Base-by-base conservation (phyloP, 2,329 filamentous ascomycete species). In the Zymoseptoria ardabiliae region DNA sequence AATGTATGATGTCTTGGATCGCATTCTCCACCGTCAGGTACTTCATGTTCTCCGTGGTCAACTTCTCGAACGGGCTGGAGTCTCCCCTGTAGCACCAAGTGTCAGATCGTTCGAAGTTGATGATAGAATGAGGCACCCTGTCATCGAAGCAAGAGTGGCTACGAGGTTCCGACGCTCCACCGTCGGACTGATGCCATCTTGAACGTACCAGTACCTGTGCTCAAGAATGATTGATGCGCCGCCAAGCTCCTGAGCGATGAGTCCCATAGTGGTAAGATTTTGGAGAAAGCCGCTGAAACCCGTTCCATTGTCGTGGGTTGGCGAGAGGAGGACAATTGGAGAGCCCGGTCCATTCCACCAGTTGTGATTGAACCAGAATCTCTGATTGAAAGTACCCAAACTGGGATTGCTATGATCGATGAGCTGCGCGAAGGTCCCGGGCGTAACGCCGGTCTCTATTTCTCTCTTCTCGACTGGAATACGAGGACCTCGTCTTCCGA, bases 331-430 rank as follows among this genome's bases (percentile, higher is more conserved):
- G 23, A 72, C 63, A 67, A 82, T 77, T 6, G 82, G 82, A 21
- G 80, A 82, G 2, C 82, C 69, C 51, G 80, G 78, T 0, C 82
- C 82, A 10, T 73, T 73, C 80, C 80, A 85, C 64, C 71, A 79
- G 48, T 79, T 75, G 0, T 75, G 73, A 65, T 77, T 80, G 68
- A 76, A 84, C 73, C 77, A 83, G 68, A 78, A 84, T 48, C 77
- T 75, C 70, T 84, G 81, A 23, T 75, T 72, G 65, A 84, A 84
- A 0, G 78, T 84, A 8, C 82, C 82, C 11, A 82, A 70, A n/a
- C 72, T 72, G 0, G 82, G 81, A 64, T 84, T 74, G 4, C 76
- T 71, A 70, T 87, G 84, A 66, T 86, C 83, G 53, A 86, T 80
- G 57, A 81, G 74, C 70, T 86, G 84, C 62, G 80, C 69, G 60